Evolutionary conservation across 140 eudicot species (phyloP), one percentile per base, ranked within the genome.

Genomic region (Cichorium intybus): DNA sequence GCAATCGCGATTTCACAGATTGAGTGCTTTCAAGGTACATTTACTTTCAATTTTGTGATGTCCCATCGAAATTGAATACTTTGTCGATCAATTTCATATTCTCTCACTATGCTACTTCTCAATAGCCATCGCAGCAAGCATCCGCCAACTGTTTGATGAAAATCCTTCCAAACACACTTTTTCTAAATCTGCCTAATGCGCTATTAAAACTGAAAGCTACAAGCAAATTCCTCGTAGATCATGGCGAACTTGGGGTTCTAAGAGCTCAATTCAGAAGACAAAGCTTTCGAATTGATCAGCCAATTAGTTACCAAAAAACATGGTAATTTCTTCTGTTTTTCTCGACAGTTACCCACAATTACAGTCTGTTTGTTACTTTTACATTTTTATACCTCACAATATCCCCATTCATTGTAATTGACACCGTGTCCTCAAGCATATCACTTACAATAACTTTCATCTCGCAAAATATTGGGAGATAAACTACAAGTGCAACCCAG

Each of bases 11-110:
- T 93, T 59, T 88, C 97, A 61, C 99, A 88, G 74, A 81, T 67
- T 45, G 99, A 93, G 71, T 93, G 97, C 74, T 88, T 93, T 82
- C 88, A 75, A 85, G 99, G 99, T 88, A 79, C 11, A 22, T 27
- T 9, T 56, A 27, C 47, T 26, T 65, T 26, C 18, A 21, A 20
- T 29, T 49, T 47, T 28, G 46, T 39, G 12, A 39, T 39, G 5
- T 39, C n/a, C n/a, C n/a, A n/a, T n/a, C n/a, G n/a, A n/a, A n/a
- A n/a, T n/a, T n/a, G n/a, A n/a, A n/a, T n/a, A n/a, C n/a, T n/a
- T n/a, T n/a, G n/a, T n/a, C n/a, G n/a, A n/a, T n/a, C n/a, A n/a
- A n/a, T n/a, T n/a, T n/a, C n/a, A n/a, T n/a, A n/a, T 67, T 63
- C 64, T 70, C 76, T 2, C 72, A 57, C n/a, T 50, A 66, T 56